These are phyloP conservation scores for Pachyrhizus erosus DNA, from an alignment of 306 rosid species.

Conservation along the genomic window DNA sequence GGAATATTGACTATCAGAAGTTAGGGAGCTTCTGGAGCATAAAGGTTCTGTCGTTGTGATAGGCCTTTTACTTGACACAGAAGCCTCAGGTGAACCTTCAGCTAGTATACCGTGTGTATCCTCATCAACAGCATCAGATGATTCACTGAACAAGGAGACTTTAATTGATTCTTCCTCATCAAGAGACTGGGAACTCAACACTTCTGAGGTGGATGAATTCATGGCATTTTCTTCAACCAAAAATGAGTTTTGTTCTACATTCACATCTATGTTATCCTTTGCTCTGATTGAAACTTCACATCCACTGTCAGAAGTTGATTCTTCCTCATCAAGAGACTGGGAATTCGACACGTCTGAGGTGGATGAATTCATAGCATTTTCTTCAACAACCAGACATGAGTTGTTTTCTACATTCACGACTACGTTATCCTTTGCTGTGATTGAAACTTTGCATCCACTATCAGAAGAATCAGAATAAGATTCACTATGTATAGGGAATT, in stretches of 20 bases:
- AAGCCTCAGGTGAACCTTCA: slow-evolving; percentile 38
- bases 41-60: slow-evolving; percentile 23
- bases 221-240: slow-evolving; percentile 44
- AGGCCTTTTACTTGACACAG: slow-evolving; percentile 44
- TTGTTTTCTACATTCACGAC: slow-evolving; percentile 39
- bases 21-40: slow-evolving; percentile 39
- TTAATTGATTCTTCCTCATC: slow-evolving; percentile 48
- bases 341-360: slow-evolving; percentile 33
- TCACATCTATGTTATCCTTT: slow-evolving; percentile 32
- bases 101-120: slow-evolving; percentile 7
- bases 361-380: slow-evolving; percentile 39
- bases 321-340: slow-evolving; percentile 43
- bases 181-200: slow-evolving; percentile 39
- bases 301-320: slow-evolving; percentile 31
- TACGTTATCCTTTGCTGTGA: slow-evolving; percentile 4
- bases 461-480: slow-evolving; percentile 31
- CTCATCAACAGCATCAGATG: slow-evolving; percentile 29
- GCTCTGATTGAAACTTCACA: slow-evolving; percentile 4
- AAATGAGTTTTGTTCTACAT: slow-evolving; percentile 38
- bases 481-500: slow-evolving; percentile 18
- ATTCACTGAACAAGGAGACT: slow-evolving; percentile 36
- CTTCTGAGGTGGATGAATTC: slow-evolving; percentile 29
- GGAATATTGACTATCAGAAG: slow-evolving; percentile 42
- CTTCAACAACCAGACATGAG: slow-evolving; percentile 42
- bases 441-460: slow-evolving; percentile 17